Conservation (phyloP, 1,284 basidiomycete species). For the Athelia psychrophila region DNA sequence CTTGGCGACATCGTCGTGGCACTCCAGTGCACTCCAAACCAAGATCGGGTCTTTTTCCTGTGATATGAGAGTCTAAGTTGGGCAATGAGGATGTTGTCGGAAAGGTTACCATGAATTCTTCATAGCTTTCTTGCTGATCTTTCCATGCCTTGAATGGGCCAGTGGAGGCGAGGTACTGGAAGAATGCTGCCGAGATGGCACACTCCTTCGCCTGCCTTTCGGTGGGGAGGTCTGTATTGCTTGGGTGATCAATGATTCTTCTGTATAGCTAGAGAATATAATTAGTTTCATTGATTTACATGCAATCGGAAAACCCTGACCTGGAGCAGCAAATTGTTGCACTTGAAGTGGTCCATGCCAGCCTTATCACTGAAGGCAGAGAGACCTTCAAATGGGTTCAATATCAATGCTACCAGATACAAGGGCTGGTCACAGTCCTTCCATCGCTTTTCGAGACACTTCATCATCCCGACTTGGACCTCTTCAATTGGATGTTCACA, state of each 20-base stretch:
- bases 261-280: conserved; percentile 7
- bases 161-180: neutral
- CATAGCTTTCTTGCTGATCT: neutral
- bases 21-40: conserved; percentile 8
- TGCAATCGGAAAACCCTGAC: conserved; percentile 14
- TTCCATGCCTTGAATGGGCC: neutral
- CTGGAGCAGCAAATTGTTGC: no score
- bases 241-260: neutral
- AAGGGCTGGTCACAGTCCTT: conserved; percentile 20
- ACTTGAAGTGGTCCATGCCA: conserved; percentile 16
- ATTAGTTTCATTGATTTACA: conserved; percentile 17
- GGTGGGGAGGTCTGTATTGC: neutral
- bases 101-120: conserved; percentile 16
- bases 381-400: conserved; percentile 10
- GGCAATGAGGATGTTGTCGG: conserved; percentile 17
- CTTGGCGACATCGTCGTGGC: neutral
- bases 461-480: conserved; percentile 18
- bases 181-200: neutral
- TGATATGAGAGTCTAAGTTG: conserved; percentile 7
- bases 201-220: neutral
- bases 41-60: conserved; percentile 15
- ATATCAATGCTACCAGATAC: conserved; percentile 18
- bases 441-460: conserved; percentile 21
- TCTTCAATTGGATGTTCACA: conserved; percentile 14
- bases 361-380: conserved; percentile 22